These are phyloP conservation scores for Eimeria necatrix DNA, from an alignment of 169 alveolate genomes.

Conservation along the genomic window DNA sequence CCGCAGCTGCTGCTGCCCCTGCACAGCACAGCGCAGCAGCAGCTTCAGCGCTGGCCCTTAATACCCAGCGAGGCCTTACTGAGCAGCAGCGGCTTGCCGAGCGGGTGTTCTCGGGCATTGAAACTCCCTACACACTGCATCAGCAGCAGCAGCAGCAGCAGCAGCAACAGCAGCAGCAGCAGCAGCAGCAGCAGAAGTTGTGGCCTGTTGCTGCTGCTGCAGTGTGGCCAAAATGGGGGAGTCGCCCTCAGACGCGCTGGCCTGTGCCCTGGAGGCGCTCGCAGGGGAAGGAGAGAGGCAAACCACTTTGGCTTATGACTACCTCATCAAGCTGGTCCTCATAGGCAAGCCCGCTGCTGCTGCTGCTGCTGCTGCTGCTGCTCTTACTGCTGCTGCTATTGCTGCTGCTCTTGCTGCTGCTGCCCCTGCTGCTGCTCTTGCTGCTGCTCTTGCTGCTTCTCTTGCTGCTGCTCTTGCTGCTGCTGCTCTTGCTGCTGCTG, in stretches of 20 bases:
- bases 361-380: too few species aligned
- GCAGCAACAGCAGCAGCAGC: constrained; percentile 37
- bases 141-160: constrained; percentile 10
- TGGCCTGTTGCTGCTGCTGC: not conserved
- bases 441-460: not conserved
- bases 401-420: not conserved
- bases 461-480: not conserved
- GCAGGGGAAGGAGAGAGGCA: constrained; percentile 6
- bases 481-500: not conserved
- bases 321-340: constrained; percentile 51
- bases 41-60: not conserved
- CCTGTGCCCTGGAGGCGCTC: not conserved
- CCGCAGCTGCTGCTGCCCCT: not conserved
- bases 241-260: not conserved
- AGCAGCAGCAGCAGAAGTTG: not conserved
- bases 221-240: not conserved
- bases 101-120: too few species aligned
- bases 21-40: not conserved
- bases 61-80: too few species aligned
- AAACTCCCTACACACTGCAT: not conserved
- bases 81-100: too few species aligned
- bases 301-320: constrained; percentile 56
- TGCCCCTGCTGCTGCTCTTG: too few species aligned
- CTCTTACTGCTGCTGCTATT: too few species aligned
- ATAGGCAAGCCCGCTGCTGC: constrained; percentile 36